Evolutionary conservation across 768 basidiomycete species (phyloP).

Genomic region (Phaffia australis): DNA sequence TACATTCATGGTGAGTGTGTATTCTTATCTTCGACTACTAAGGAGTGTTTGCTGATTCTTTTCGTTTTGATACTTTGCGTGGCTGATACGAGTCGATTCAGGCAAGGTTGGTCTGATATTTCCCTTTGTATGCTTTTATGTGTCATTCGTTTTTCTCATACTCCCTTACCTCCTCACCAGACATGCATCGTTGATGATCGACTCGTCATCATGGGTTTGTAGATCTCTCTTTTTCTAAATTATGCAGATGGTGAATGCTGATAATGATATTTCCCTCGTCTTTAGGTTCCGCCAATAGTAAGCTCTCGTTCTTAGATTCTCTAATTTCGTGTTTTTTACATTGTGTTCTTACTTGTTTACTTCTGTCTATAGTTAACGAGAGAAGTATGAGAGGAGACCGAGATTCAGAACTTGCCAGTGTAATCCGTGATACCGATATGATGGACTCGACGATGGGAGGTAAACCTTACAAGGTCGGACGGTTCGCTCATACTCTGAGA

Average conservation of each 20-base stretch:
- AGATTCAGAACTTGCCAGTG: slow-evolving; percentile 85
- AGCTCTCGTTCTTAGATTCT: not conserved
- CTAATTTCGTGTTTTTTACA: not conserved
- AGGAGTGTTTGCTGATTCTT: not conserved
- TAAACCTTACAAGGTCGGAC: slow-evolving; percentile 84
- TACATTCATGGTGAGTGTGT: slow-evolving; percentile 70
- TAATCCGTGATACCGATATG: slow-evolving; percentile 95
- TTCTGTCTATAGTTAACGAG: slow-evolving; percentile 71
- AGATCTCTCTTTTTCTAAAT: not conserved
- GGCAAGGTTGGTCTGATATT: too few relatives aligned
- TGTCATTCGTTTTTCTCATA: too few relatives aligned
- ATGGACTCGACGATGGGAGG: slow-evolving; percentile 94
- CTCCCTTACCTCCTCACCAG: slow-evolving; percentile 23
- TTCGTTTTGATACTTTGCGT: too few relatives aligned
- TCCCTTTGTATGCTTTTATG: too few relatives aligned
- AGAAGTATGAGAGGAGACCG: slow-evolving; percentile 90
- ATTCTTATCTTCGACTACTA: not conserved
- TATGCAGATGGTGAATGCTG: not conserved
- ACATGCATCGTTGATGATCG: slow-evolving; percentile 86
- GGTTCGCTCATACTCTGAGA: slow-evolving; percentile 88
- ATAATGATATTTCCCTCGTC: not conserved
- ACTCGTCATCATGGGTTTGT: slow-evolving; percentile 67
- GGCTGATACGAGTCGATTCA: too few relatives aligned
- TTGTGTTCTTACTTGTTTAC: not conserved
- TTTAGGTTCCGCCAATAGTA: slow-evolving; percentile 17